Percentiles rank a stretch among this genome's conserved stretches.
phyloP scores from a whole-genome alignment of 768 basidiomycete species.

The Boletus tomentosulus region DNA sequence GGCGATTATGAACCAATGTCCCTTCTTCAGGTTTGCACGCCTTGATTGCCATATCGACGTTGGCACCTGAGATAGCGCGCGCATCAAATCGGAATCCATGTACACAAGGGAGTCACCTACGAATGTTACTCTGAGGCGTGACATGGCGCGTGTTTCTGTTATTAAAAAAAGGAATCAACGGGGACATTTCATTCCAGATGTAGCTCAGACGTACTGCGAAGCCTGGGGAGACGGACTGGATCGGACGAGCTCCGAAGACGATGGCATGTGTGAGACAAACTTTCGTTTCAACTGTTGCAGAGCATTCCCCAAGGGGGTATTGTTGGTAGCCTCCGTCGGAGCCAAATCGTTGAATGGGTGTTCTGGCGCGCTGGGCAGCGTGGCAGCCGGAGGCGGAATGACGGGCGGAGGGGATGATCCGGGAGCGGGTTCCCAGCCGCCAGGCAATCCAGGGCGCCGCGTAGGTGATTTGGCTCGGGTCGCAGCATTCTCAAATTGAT shows the following conservation, averaged over 20 bases:
- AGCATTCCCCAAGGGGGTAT: slow-evolving; percentile 8
- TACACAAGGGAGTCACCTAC: slow-evolving; percentile 23
- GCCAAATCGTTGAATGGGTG: slow-evolving; percentile 3
- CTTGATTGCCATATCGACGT: slow-evolving; percentile 66
- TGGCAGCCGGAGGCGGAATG: neutral
- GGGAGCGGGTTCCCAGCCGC: slow-evolving; percentile 21
- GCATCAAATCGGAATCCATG: neutral
- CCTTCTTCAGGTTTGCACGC: slow-evolving; percentile 69
- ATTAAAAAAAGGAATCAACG: neutral
- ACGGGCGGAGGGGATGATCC: slow-evolving; percentile 8
- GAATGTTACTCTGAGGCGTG: slow-evolving; percentile 42
- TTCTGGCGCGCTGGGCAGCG: slow-evolving; percentile 5
- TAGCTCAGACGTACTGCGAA: slow-evolving; percentile 15
- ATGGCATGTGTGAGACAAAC: slow-evolving; percentile 17
- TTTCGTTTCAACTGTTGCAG: slow-evolving; percentile 29
- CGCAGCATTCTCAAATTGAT: neutral
- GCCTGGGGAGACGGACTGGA: slow-evolving; percentile 12
- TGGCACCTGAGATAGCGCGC: slow-evolving; percentile 38
- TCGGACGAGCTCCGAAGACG: slow-evolving; percentile 15
- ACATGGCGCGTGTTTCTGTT: slow-evolving; percentile 25
- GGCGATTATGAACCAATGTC: slow-evolving; percentile 56
- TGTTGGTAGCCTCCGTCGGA: slow-evolving; percentile 5
- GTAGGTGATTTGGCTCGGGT: slow-evolving; percentile 19
- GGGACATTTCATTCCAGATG: neutral
- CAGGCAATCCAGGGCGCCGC: slow-evolving; percentile 16